Percentiles rank a stretch among this genome's conserved stretches.
These are phyloP conservation scores for Yamadazyma jaroonii DNA, from an alignment of 1,139 yeast genomes.

Conservation along the genomic window DNA sequence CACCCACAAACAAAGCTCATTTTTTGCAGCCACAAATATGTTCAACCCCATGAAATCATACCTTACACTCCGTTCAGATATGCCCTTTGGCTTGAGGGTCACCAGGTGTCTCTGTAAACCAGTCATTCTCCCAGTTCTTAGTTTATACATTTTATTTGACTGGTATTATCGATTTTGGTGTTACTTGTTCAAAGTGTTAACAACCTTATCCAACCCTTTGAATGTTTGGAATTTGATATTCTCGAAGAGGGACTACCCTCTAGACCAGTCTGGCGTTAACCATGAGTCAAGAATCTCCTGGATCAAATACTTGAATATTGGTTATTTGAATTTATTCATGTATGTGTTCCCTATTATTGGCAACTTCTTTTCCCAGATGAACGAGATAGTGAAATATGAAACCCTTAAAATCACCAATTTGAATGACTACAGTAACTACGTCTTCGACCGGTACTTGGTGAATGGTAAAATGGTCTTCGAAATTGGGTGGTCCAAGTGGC, in stretches of 20 bases:
- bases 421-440: constrained; percentile 15
- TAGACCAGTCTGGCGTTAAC: no score
- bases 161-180: constrained; percentile 8
- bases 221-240: constrained; percentile 4
- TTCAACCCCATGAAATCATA: neutral
- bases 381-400: constrained; percentile 4
- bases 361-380: constrained; percentile 2
- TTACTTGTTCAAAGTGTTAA: neutral
- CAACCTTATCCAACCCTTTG: constrained; percentile 5
- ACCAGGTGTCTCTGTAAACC: neutral
- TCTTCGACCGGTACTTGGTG: constrained; percentile 20
- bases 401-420: constrained; percentile 3
- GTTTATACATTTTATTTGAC: constrained; percentile 2
- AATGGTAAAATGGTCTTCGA: no score
- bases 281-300: neutral
- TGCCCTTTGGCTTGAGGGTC: no score
- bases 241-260: no score
- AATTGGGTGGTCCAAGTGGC: no score
- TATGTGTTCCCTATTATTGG: neutral
- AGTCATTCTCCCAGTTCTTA: constrained; percentile 2
- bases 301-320: constrained; percentile 3
- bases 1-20: no score
- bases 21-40: constrained; percentile 5
- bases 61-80: no score
- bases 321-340: constrained; percentile 2